These are phyloP conservation scores for Entamoeba histolytica DNA, from an alignment of 208 protist genomes.

Conservation along the genomic window DNA sequence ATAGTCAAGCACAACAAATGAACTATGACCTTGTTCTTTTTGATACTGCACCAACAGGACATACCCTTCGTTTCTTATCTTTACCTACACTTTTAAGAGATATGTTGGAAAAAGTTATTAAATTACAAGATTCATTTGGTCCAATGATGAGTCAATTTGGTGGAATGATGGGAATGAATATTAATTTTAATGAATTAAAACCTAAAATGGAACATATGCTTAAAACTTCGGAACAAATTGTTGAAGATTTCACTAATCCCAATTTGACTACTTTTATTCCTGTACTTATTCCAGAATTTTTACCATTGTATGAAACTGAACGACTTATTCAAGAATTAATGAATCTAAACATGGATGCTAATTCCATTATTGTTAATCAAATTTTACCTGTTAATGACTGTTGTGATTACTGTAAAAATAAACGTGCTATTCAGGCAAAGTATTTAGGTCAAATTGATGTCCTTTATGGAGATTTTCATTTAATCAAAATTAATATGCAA, in stretches of 20 bases:
- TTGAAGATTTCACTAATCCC: neutral
- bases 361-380: neutral
- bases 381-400: neutral
- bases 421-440: neutral
- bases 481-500: neutral
- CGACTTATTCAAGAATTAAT: conserved; percentile 79
- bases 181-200: neutral
- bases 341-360: conserved; percentile 63
- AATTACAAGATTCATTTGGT: neutral
- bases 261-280: conserved; percentile 73
- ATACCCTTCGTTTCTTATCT: conserved; percentile 71
- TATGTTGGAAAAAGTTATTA: neutral
- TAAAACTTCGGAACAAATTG: neutral
- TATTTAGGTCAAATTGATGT: neutral
- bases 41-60: conserved; percentile 93
- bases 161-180: neutral
- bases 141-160: neutral
- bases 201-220: neutral
- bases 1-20: neutral
- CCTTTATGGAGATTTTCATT: neutral
- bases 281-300: conserved; percentile 90
- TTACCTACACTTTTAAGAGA: neutral
- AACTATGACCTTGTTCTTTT: conserved; percentile 75
- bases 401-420: neutral
- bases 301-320: conserved; percentile 94